Evolutionary conservation across 1,139 yeast species (phyloP).

Genomic region (Lodderomyces elongisporus): DNA sequence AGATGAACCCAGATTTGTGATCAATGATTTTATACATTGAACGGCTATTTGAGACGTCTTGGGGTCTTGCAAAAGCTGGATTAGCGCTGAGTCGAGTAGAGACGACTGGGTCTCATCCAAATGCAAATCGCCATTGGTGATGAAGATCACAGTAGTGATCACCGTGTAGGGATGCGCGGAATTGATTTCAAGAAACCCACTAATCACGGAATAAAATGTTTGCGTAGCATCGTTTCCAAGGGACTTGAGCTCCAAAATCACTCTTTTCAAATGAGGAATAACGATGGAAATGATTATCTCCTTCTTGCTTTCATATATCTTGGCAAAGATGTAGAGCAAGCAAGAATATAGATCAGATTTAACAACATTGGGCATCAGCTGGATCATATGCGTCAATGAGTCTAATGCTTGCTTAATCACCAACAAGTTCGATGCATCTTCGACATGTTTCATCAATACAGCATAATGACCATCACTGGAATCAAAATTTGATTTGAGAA

Average conservation of each 20-base stretch:
- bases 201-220: slow-evolving; percentile 36
- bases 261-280: slow-evolving; percentile 55
- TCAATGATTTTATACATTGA: slow-evolving; percentile 55
- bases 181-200: slow-evolving; percentile 22
- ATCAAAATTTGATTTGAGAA: slow-evolving; percentile 46
- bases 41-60: slow-evolving; percentile 42
- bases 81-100: slow-evolving; percentile 25
- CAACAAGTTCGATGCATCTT: slow-evolving; percentile 29
- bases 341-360: slow-evolving; percentile 69
- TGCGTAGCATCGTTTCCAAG: slow-evolving; percentile 23
- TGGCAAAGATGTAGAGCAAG: slow-evolving; percentile 57
- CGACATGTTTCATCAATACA: slow-evolving; percentile 28
- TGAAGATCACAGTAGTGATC: slow-evolving; percentile 54
- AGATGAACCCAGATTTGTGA: slow-evolving; percentile 32
- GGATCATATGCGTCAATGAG: slow-evolving; percentile 58
- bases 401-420: slow-evolving; percentile 51
- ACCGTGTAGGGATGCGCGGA: slow-evolving; percentile 37
- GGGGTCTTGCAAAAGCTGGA: slow-evolving; percentile 27
- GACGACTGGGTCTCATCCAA: slow-evolving; percentile 33
- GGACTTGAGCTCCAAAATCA: slow-evolving; percentile 28
- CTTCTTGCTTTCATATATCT: slow-evolving; percentile 49
- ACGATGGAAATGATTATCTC: slow-evolving; percentile 45
- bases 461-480: slow-evolving; percentile 25
- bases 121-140: slow-evolving; percentile 47
- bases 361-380: slow-evolving; percentile 61